Conservation (phyloP, 805 yeast genomes). For the Ogataea pignaliae region DNA sequence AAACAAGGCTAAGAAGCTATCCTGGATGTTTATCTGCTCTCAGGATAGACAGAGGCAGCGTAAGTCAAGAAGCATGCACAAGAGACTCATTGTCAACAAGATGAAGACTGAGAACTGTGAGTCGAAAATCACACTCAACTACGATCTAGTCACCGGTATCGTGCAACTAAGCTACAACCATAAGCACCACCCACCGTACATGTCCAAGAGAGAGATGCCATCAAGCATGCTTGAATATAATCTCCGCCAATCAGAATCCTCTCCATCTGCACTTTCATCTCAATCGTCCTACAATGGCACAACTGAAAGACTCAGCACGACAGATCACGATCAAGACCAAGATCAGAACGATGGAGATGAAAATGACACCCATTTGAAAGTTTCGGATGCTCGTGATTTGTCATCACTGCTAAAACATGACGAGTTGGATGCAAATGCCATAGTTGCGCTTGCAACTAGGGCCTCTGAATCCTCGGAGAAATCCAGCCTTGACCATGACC, state of each 20-base stretch:
- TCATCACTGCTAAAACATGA: conserved; percentile 19
- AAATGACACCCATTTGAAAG: conserved; percentile 14
- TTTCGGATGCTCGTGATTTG: conserved; percentile 16
- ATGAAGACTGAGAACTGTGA: conserved; percentile 38
- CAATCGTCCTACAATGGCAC: too few species aligned
- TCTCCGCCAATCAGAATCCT: conserved; percentile 1
- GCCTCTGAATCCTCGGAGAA: conserved; percentile 13
- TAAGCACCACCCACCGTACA: conserved; percentile 36
- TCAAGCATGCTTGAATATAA: too few species aligned
- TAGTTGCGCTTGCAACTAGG: conserved; percentile 21
- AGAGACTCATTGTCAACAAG: conserved; percentile 34
- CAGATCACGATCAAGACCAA: conserved; percentile 9
- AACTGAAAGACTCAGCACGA: too few species aligned
- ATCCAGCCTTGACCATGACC: conserved; percentile 4
- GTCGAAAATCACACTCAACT: conserved; percentile 35
- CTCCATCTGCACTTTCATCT: conserved; percentile 15
- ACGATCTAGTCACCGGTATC: conserved; percentile 35
- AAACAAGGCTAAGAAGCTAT: conserved; percentile 34
- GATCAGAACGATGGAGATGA: conserved; percentile 6
- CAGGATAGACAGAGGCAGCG: conserved; percentile 41
- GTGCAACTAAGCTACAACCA: conserved; percentile 36
- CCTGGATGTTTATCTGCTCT: conserved; percentile 42
- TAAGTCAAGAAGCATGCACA: conserved; percentile 36
- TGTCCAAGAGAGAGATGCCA: conserved; percentile 25
- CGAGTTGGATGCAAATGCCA: conserved; percentile 18